phyloP scores from a whole-genome alignment of 1,139 yeast genomes.

The Debaryomyces singareniensis region DNA sequence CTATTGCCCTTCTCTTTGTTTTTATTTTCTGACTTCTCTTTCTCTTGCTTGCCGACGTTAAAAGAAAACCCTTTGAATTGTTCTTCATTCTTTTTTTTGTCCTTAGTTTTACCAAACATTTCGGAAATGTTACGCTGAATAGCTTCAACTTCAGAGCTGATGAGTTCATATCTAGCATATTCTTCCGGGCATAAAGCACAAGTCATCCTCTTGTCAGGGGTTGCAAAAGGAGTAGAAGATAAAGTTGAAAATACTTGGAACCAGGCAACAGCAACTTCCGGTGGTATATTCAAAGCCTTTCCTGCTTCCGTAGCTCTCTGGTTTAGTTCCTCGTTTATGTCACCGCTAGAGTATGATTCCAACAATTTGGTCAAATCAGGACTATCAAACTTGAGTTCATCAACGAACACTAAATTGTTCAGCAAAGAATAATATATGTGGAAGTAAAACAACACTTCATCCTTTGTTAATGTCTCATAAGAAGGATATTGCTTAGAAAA shows the following conservation, averaged over 20 bases:
- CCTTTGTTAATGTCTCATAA: conserved; percentile 15
- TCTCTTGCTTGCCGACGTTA: conserved; percentile 5
- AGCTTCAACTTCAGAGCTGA: conserved; percentile 7
- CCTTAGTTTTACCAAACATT: conserved; percentile 9
- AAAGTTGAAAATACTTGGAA: conserved; percentile 24
- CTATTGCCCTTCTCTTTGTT: conserved; percentile 8
- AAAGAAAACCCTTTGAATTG: conserved; percentile 6
- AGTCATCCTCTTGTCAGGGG: conserved; percentile 16
- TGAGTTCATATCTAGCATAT: conserved; percentile 11
- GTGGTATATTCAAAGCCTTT: conserved; percentile 10
- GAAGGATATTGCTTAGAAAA: conserved; percentile 17
- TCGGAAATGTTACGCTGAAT: conserved; percentile 12
- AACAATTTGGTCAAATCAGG: conserved; percentile 18
- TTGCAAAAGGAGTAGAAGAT: conserved; percentile 24
- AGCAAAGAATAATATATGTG: conserved; percentile 25
- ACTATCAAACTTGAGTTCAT: conserved; percentile 24
- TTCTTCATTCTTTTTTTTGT: conserved; percentile 1
- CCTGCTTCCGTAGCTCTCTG: conserved; percentile 8
- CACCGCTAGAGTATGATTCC: conserved; percentile 11
- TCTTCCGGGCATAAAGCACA: conserved; percentile 28
- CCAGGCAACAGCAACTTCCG: conserved; percentile 23
- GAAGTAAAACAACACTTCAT: conserved; percentile 23
- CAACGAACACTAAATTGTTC: conserved; percentile 23
- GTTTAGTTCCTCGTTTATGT: conserved; percentile 7
- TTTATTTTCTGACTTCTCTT: conserved; percentile 5